Evolutionary conservation across 2,329 filamentous ascomycete genomes (phyloP).

Genomic region (Aaosphaeria arxii): DNA sequence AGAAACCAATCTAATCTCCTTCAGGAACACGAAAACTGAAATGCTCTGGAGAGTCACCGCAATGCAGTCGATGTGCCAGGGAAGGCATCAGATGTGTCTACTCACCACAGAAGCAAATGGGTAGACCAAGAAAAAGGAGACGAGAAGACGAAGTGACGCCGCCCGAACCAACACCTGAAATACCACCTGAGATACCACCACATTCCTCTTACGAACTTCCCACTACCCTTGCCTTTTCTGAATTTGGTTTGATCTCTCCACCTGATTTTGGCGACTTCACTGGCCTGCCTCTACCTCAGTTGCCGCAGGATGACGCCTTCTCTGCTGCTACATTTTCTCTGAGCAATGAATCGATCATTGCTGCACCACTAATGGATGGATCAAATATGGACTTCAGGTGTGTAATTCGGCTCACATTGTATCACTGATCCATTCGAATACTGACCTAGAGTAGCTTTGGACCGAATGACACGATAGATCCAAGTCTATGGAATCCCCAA

Average conservation of each 20-base stretch:
- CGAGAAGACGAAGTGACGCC: slow-evolving; percentile 19
- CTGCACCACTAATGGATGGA: too few species aligned
- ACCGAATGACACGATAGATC: slow-evolving; percentile 10
- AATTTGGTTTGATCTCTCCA: slow-evolving; percentile 9
- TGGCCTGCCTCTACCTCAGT: slow-evolving; percentile 1
- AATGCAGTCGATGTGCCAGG: slow-evolving; percentile 41
- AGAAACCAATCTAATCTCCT: background rate
- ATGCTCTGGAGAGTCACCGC: slow-evolving; percentile 44
- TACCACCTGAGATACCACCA: too few species aligned
- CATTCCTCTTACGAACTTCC: too few species aligned
- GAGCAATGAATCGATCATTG: too few species aligned
- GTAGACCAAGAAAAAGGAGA: slow-evolving; percentile 48
- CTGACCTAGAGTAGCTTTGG: background rate
- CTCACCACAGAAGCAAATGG: slow-evolving; percentile 50
- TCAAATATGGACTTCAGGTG: too few species aligned
- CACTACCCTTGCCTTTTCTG: too few species aligned
- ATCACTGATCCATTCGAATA: too few species aligned
- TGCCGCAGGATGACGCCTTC: too few species aligned
- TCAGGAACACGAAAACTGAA: slow-evolving; percentile 49
- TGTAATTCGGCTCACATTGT: too few species aligned
- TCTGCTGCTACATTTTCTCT: too few species aligned
- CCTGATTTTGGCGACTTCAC: slow-evolving; percentile 6
- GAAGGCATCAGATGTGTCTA: slow-evolving; percentile 45
- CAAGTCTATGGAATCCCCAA: background rate
- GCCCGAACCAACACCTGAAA: too few species aligned